A percentile compares a stretch with the other conserved stretches of the same genome.
Conservation (phyloP, 2,329 filamentous ascomycete species). For the Bipolaris victoriae region DNA sequence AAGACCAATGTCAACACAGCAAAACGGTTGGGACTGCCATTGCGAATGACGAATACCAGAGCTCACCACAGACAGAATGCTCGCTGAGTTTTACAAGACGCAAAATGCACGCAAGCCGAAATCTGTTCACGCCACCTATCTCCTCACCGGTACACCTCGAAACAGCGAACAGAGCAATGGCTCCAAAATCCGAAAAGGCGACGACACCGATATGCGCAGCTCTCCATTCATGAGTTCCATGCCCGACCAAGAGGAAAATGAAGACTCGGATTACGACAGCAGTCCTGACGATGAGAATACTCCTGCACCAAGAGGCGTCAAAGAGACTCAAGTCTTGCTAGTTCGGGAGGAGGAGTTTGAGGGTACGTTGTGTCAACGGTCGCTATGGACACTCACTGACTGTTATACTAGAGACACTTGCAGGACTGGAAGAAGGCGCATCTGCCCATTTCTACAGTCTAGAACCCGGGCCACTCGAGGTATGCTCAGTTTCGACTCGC, state of each 20-base stretch:
- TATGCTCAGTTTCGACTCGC: slow-evolving; percentile 37
- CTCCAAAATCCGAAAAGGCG: slow-evolving; percentile 57
- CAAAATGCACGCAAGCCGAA: slow-evolving; percentile 77
- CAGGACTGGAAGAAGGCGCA: slow-evolving; percentile 72
- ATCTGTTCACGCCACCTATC: slow-evolving; percentile 89
- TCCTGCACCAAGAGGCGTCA: slow-evolving; percentile 40
- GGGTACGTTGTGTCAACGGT: slow-evolving; percentile 53
- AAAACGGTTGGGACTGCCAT: slow-evolving; percentile 71
- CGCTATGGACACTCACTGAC: slow-evolving; percentile 17
- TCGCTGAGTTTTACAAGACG: slow-evolving; percentile 80
- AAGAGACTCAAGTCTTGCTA: slow-evolving; percentile 67
- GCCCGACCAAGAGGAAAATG: slow-evolving; percentile 54
- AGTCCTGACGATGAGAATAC: slow-evolving; percentile 52
- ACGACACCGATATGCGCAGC: slow-evolving; percentile 70
- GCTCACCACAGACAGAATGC: slow-evolving; percentile 65
- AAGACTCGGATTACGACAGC: slow-evolving; percentile 31
- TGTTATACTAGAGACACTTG: slow-evolving; percentile 63
- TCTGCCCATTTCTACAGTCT: slow-evolving; percentile 90
- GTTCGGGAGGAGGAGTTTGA: slow-evolving; percentile 75
- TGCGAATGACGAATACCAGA: background rate
- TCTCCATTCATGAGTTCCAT: slow-evolving; percentile 72
- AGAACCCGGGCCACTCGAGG: slow-evolving; percentile 71
- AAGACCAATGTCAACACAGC: slow-evolving; percentile 85
- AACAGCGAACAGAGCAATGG: slow-evolving; percentile 45
- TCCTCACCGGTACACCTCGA: slow-evolving; percentile 74